phyloP scores from a whole-genome alignment of 2,329 filamentous ascomycete species.

The Aspergillus alliaceus region DNA sequence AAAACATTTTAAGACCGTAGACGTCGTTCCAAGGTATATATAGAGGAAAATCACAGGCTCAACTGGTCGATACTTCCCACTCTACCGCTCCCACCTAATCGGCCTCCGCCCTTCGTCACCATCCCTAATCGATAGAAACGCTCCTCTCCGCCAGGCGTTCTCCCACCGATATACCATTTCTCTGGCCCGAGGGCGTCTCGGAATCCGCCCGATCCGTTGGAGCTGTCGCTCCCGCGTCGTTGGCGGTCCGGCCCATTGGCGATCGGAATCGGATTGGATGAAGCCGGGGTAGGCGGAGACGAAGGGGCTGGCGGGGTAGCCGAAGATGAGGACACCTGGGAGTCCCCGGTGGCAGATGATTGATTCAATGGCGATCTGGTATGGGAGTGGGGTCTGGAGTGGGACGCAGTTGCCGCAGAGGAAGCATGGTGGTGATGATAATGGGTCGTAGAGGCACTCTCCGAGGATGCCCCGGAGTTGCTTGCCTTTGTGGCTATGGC shows the following conservation, averaged over 20 bases:
- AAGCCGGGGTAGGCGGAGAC: constrained; percentile 25
- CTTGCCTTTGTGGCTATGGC: constrained; percentile 50
- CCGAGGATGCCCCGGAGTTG: constrained; percentile 23
- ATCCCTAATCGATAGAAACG: constrained; percentile 50
- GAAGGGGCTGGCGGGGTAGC: constrained; percentile 36
- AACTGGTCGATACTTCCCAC: constrained; percentile 51
- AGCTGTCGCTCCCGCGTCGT: constrained; percentile 49
- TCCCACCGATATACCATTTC: constrained; percentile 54
- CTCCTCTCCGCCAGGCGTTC: constrained; percentile 49
- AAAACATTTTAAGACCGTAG: background rate
- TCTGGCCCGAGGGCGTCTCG: constrained; percentile 48
- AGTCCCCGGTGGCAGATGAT: constrained; percentile 37
- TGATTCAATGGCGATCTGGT: constrained; percentile 27
- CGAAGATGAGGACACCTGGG: constrained; percentile 39
- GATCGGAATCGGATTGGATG: constrained; percentile 40
- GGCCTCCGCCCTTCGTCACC: constrained; percentile 46
- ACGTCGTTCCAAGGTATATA: background rate
- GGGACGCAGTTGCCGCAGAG: constrained; percentile 12
- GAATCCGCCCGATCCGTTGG: constrained; percentile 48
- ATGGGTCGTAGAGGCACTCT: constrained; percentile 16
- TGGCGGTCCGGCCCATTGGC: constrained; percentile 38
- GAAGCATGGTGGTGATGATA: constrained; percentile 10
- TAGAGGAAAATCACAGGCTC: constrained; percentile 41
- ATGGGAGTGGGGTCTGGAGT: constrained; percentile 19
- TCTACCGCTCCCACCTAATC: constrained; percentile 41